Base-by-base conservation (phyloP, 176 grass and related monocot genomes). In the Juncus inflexus region DNA sequence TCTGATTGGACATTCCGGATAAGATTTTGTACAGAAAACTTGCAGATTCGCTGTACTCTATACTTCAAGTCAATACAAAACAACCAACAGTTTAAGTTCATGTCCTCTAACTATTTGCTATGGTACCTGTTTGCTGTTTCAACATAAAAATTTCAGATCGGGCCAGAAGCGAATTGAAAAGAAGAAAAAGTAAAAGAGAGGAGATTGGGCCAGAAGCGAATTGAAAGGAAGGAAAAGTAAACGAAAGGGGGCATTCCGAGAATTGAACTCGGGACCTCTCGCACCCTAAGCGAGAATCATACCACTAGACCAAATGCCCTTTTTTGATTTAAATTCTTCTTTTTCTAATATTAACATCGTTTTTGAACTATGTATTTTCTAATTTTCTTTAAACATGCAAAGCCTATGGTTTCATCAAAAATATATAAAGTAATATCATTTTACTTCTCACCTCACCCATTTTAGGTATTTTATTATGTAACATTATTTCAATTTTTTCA, bases 201-300 rank as follows among this genome's bases (percentile, higher is more conserved):
- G 53, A 3, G 53, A 66, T 6, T 12, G 7, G 7, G 43, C 64
- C 41, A 52, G 43, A 50, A 66, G 64, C 64, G 62, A 40, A 4
- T 6, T 10, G 14, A 53, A 51, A 45, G 35, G 11, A 47, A 43
- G 1, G 1, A 15, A 57, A 57, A 12, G 53, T 12, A 57, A 57
- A 28, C n/a, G 54, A 57, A 4, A 3, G 5, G 54, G 10, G 54
- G 12, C 11, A 57, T 4, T 47, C 54, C 12, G 54, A 13, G 54
- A 12, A 57, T 12, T 57, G 87, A 91, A 96, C 79, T 97, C 87
- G 77, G 87, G 87, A 89, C 85, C 86, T 95, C 86, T 91, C 66
- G 85, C 87, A 91, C 85, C 84, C 84, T 91, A 96, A 91, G 91
- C 74, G 76, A 96, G 84, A 91, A 91, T 96, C 83, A 95, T 95